Evolutionary conservation across 495 filamentous ascomycete genomes (phyloP), one percentile per base, ranked within the genome.

Genomic region (Penicillium crystallinum): DNA sequence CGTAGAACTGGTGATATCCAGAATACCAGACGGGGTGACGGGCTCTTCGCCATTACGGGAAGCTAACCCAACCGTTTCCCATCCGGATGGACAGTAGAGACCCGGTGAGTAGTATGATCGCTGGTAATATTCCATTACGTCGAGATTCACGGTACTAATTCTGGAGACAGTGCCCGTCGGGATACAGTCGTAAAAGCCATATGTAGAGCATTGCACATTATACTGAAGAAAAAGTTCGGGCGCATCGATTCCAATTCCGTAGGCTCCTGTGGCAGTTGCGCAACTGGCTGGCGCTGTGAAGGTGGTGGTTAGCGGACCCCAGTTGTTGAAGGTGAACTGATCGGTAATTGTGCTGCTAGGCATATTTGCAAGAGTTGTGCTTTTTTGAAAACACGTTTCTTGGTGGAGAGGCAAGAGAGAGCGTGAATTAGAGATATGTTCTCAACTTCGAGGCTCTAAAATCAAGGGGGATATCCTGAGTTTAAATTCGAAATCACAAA

Each of bases 301-400:
- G 2, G 53, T 51, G 7, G 53, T 51, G 11, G 53, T 56, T 6
- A 51, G 3, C 17, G 53, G 53, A 10, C 53, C 53, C 34, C 34
- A 46, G 27, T 56, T 56, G 9, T 14, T 33, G 22, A 46, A 56
- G 18, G 53, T 56, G 7, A 30, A 56, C 3, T 35, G 46, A 10
- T 45, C 42, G 4, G 19, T 30, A 3, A 23, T 34, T 4, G 53
- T 35, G 12, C 25, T 35, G 47, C 47, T 56, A 8, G 47, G 53
- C 53, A 51, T 51, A 10, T 12, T 46, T 30, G 53, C n/a, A 4
- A 17, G n/a, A n/a, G 23, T 27, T n/a, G n/a, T n/a, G n/a, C n/a
- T n/a, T n/a, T n/a, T n/a, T n/a, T n/a, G n/a, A n/a, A n/a, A n/a
- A n/a, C n/a, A n/a, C n/a, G n/a, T n/a, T n/a, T n/a, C n/a, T n/a